Conservation (phyloP, 2,329 filamentous ascomycete genomes). For the Scytalidium lignicola region DNA sequence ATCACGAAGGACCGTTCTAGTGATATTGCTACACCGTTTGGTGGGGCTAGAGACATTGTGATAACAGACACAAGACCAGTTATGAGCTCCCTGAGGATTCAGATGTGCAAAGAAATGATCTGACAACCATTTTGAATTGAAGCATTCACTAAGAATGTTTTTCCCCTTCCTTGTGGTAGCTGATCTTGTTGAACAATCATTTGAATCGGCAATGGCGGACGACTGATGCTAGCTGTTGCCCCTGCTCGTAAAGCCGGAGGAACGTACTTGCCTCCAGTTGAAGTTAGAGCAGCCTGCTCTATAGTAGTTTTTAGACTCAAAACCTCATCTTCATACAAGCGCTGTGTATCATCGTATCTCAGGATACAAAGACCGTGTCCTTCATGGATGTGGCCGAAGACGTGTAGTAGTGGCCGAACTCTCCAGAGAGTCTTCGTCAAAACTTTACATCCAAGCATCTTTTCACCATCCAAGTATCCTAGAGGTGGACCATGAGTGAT, state of each 20-base stretch:
- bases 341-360: neutral
- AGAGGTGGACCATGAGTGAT: conserved; percentile 57
- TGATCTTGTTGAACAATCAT: neutral
- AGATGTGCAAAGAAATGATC: neutral
- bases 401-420: conserved; percentile 48
- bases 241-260: neutral
- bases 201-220: neutral
- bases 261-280: neutral
- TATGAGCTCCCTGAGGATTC: no score
- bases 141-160: neutral
- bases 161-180: neutral
- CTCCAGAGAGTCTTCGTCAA: conserved; percentile 45
- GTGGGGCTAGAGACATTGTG: no score
- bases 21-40: no score
- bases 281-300: neutral
- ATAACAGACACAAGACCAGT: no score
- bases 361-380: conserved; percentile 35
- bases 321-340: neutral
- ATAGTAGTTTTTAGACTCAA: neutral
- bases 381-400: conserved; percentile 60
- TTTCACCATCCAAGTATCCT: conserved; percentile 40
- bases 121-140: neutral
- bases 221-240: neutral
- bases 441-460: conserved; percentile 43
- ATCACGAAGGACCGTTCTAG: no score